Percentiles rank a stretch among this genome's conserved stretches.
These are phyloP conservation scores for Russula emetica DNA, from an alignment of 768 basidiomycete genomes.

Conservation along the genomic window DNA sequence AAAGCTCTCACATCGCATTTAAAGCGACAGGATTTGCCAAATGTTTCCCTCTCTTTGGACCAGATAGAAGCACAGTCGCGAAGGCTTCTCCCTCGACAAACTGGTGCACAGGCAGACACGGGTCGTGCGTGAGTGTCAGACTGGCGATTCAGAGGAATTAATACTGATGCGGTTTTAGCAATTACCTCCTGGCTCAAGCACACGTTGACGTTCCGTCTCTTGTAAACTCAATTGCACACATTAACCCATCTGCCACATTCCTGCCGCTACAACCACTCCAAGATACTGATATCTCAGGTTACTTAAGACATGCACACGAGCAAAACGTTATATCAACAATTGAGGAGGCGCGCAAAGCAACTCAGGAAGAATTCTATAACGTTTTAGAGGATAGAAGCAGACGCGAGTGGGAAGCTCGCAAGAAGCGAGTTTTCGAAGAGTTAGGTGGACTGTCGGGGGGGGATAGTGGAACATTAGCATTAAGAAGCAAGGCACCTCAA, in stretches of 20 bases:
- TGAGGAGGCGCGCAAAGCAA: slow-evolving; percentile 81
- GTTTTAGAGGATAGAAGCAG: slow-evolving; percentile 70
- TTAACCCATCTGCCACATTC: slow-evolving; percentile 80
- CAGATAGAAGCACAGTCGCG: slow-evolving; percentile 94
- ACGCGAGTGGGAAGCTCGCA: slow-evolving; percentile 86
- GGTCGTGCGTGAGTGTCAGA: slow-evolving; percentile 60
- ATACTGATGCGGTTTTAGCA: slow-evolving; percentile 42
- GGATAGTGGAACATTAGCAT: slow-evolving; percentile 51
- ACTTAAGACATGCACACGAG: slow-evolving; percentile 90
- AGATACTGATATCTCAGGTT: slow-evolving; percentile 92
- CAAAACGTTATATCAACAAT: slow-evolving; percentile 93
- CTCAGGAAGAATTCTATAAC: slow-evolving; percentile 80
- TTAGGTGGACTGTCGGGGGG: slow-evolving; percentile 63
- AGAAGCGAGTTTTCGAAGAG: slow-evolving; percentile 86
- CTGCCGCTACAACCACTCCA: slow-evolving; percentile 88
- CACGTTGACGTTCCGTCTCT: slow-evolving; percentile 91
- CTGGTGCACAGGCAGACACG: slow-evolving; percentile 56
- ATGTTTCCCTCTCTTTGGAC: slow-evolving; percentile 85
- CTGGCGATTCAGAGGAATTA: not conserved
- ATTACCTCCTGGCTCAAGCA: slow-evolving; percentile 89
- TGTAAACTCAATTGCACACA: slow-evolving; percentile 73
- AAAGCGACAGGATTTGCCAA: slow-evolving; percentile 75
- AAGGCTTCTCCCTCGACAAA: slow-evolving; percentile 70
- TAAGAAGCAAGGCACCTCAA: slow-evolving; percentile 59
- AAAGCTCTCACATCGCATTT: slow-evolving; percentile 74